Conservation (phyloP, 352 stramenopile species). For the Albugo laibachii region DNA sequence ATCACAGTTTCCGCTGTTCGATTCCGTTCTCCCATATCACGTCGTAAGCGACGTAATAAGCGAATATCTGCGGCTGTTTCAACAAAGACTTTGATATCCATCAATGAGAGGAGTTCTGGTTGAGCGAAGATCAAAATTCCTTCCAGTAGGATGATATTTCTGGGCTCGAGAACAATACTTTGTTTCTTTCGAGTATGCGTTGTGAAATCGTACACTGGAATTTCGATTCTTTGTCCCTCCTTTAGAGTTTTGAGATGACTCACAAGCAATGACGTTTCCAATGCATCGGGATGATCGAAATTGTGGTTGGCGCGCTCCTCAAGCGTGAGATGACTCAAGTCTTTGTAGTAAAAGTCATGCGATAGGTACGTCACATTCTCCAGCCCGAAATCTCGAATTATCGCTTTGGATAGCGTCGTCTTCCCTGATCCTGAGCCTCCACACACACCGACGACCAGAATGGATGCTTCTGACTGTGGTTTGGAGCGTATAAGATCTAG, state of each 20-base stretch:
- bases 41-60: constrained; percentile 81
- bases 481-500: too few species aligned
- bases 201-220: constrained; percentile 91
- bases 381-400: constrained; percentile 77
- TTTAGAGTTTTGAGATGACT: constrained; percentile 79
- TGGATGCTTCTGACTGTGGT: constrained; percentile 6
- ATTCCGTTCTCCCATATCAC: constrained; percentile 89
- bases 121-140: constrained; percentile 94
- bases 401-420: constrained; percentile 78
- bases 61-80: constrained; percentile 90
- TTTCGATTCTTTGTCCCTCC: constrained; percentile 66
- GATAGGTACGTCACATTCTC: constrained; percentile 86
- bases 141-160: constrained; percentile 89
- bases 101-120: constrained; percentile 67
- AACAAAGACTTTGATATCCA: constrained; percentile 97
- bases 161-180: constrained; percentile 65
- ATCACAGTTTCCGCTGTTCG: constrained; percentile 89
- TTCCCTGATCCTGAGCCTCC: constrained; percentile 83
- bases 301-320: constrained; percentile 84
- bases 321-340: constrained; percentile 73
- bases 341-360: constrained; percentile 96
- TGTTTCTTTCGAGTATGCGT: constrained; percentile 80
- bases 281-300: constrained; percentile 94
- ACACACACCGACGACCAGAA: constrained; percentile 83
- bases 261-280: constrained; percentile 90